Evolutionary conservation across 2,329 filamentous ascomycete species (phyloP).

Genomic region (Aspergillus persii): DNA sequence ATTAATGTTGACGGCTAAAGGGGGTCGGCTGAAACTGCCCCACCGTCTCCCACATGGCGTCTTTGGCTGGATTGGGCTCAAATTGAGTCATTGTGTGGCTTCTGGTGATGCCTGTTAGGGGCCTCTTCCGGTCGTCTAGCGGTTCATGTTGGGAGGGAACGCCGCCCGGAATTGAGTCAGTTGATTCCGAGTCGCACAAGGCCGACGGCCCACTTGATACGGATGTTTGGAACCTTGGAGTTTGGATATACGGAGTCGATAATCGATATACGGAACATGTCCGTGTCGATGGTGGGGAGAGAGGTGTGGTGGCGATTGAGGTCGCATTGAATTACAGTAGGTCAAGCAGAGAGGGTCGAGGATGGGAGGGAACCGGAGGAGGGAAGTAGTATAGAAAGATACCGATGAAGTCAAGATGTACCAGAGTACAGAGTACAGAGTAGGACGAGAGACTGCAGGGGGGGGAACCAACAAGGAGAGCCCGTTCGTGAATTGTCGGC

Average conservation of each 20-base stretch:
- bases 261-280: not conserved
- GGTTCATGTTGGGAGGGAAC: not conserved
- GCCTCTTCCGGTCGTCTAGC: not conserved
- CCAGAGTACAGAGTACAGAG: not conserved
- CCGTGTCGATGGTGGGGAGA: not conserved
- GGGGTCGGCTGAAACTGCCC: constrained; percentile 10
- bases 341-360: not conserved
- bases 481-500: not conserved
- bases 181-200: not conserved
- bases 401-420: no score
- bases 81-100: not conserved
- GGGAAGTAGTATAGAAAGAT: not conserved
- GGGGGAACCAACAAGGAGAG: not conserved
- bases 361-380: not conserved
- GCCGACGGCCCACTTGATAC: not conserved
- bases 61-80: not conserved
- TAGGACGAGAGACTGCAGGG: not conserved
- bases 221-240: not conserved
- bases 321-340: not conserved
- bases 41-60: constrained; percentile 22
- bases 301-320: not conserved
- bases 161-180: not conserved
- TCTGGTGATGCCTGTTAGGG: not conserved
- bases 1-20: constrained; percentile 3
- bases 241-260: no score